Conservation (phyloP, 163 green algal species). For the Prototheca stagnorum region DNA sequence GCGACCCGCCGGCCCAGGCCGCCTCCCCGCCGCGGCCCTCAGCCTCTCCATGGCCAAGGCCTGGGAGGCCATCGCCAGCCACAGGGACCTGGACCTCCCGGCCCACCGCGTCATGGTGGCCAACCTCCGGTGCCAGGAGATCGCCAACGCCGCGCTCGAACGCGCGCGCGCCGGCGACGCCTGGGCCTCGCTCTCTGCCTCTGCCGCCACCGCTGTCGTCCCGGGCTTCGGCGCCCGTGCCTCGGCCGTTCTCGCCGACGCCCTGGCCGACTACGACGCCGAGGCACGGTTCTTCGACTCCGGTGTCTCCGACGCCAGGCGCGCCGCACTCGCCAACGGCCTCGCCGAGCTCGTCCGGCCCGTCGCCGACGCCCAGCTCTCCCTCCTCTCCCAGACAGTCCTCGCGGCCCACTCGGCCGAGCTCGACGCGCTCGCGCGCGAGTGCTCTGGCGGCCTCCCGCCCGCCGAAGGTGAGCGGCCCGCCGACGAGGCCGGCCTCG, state of each 20-base stretch:
- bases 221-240: conserved; percentile 44
- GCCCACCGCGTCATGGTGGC: conserved; percentile 97
- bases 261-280: conserved; percentile 60
- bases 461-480: background rate
- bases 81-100: conserved; percentile 93
- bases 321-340: conserved; percentile 34
- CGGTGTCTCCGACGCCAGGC: conserved; percentile 48
- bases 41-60: conserved; percentile 59
- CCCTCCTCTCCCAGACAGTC: conserved; percentile 14
- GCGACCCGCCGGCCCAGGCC: conserved; percentile 20
- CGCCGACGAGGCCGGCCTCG: background rate
- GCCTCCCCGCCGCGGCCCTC: conserved; percentile 65
- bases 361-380: conserved; percentile 35
- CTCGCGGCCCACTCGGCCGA: conserved; percentile 28
- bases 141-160: conserved; percentile 49
- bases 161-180: conserved; percentile 37
- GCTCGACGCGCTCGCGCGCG: background rate
- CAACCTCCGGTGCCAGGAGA: conserved; percentile 84
- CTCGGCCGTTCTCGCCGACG: background rate
- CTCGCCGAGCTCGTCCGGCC: conserved; percentile 18
- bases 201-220: conserved; percentile 23
- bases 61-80: conserved; percentile 74
- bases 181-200: conserved; percentile 36
- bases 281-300: conserved; percentile 86
- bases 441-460: background rate